Evolutionary conservation across 208 protist genomes (phyloP), one percentile per base, ranked within the genome.

Genomic region (Leishmania mexicana): DNA sequence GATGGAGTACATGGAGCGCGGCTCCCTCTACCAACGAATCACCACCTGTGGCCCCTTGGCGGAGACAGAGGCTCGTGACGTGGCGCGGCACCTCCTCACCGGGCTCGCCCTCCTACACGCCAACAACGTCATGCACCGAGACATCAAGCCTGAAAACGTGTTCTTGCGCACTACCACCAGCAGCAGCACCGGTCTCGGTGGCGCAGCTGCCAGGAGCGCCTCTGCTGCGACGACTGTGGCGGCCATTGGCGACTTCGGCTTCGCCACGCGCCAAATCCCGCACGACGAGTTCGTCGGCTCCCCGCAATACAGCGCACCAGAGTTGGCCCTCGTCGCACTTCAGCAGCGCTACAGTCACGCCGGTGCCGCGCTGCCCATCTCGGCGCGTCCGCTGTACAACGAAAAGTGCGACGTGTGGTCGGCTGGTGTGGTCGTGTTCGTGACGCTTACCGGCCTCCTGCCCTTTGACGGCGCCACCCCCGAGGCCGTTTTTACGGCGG

Each of bases 71-170:
- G 98, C 99, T 68, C 92, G 92, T 13, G 96, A 98, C 38, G 87
- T 99, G 38, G 86, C 98, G 73, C 98, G 91, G 62, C 99, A 99
- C 84, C 91, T 99, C 10, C 99, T 99, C 80, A 79, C 90, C 53
- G 97, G 97, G 38, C 85, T 99, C 31, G 80, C 97, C 58, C 98
- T 98, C 79, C 95, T 98, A 79, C 99, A 99, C 91, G 93, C 89
- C 42, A 92, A 88, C 73, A 98, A 99, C 47, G 98, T 99, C 54
- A 99, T 99, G 98, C 99, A 99, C 87, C 93, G 99, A 75, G 99
- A 99, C 85, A 97, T 99, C 49, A 99, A 99, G 85, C 98, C 99
- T 42, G 98, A 99, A 76, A 99, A 99, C 83, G 83, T 99, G 21
- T 99, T 99, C 89, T 99, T 99, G 75, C 98, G 99, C 78, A 53